phyloP scores from a whole-genome alignment of 768 basidiomycete genomes.

The Leccinum boreale region DNA sequence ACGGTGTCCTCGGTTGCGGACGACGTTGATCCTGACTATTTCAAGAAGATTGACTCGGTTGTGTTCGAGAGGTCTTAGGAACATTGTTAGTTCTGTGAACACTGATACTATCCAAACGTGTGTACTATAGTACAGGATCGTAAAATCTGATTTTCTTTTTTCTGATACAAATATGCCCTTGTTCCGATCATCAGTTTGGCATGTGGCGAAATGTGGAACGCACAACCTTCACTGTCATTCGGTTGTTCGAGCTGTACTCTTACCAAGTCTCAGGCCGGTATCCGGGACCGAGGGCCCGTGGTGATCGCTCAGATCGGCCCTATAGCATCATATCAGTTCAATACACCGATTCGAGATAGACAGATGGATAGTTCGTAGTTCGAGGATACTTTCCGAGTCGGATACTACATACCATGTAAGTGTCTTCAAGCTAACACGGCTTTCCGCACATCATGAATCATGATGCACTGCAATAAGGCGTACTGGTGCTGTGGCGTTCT shows the following conservation, averaged over 20 bases:
- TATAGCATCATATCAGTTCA: too few relatives aligned
- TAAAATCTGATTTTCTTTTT: background rate
- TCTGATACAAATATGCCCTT: background rate
- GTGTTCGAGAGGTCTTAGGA: background rate
- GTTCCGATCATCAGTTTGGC: background rate
- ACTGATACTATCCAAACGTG: background rate
- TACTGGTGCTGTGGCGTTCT: too few relatives aligned
- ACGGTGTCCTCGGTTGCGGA: constrained; percentile 19
- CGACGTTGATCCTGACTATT: constrained; percentile 15
- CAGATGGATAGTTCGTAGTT: too few relatives aligned
- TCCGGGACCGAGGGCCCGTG: too few relatives aligned
- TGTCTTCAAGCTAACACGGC: too few relatives aligned
- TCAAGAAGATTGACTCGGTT: constrained; percentile 3
- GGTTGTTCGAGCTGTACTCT: too few relatives aligned
- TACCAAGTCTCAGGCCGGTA: background rate
- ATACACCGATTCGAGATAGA: too few relatives aligned
- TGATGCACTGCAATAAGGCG: too few relatives aligned
- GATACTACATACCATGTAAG: too few relatives aligned
- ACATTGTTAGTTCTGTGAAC: background rate
- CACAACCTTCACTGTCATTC: background rate
- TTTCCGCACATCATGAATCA: too few relatives aligned
- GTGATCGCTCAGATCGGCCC: too few relatives aligned
- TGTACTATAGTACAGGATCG: background rate
- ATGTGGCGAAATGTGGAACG: background rate
- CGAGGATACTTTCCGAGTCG: too few relatives aligned